These are phyloP conservation scores for Vicia faba DNA, from an alignment of 306 rosid species.

Conservation along the genomic window DNA sequence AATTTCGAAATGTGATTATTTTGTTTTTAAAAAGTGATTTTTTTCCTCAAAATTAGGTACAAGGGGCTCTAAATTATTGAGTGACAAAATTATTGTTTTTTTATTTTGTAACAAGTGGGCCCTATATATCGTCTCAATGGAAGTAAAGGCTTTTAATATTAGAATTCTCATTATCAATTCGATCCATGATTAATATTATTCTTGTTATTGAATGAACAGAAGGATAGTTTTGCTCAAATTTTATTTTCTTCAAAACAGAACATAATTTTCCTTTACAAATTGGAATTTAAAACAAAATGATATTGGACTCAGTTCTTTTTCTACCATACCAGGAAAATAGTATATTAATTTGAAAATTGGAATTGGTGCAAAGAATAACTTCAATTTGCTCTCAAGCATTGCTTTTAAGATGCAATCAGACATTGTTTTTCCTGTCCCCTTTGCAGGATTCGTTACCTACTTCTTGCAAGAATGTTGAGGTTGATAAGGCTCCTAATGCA, in stretches of 20 bases:
- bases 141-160: conserved; percentile 9
- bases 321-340: conserved; percentile 9
- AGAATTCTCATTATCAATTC: conserved; percentile 17
- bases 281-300: conserved; percentile 8
- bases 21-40: too few species aligned
- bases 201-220: not conserved
- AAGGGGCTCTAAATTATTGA: not conserved
- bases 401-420: conserved; percentile 21
- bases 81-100: not conserved
- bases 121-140: conserved; percentile 1
- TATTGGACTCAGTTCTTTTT: conserved; percentile 20
- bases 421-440: conserved; percentile 33
- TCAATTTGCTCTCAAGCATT: conserved; percentile 15
- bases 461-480: conserved; percentile 90
- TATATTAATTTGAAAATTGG: conserved; percentile 21
- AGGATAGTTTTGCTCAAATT: conserved; percentile 19
- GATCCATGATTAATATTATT: not conserved
- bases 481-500: conserved; percentile 88
- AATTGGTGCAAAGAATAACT: conserved; percentile 16
- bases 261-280: conserved; percentile 1
- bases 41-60: too few species aligned
- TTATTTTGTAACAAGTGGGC: not conserved
- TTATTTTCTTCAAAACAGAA: conserved; percentile 12
- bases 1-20: too few species aligned
- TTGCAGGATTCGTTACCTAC: conserved; percentile 97